Evolutionary conservation across 768 basidiomycete species (phyloP), one percentile per base, ranked within the genome.

Genomic region (Serendipita vermifera): DNA sequence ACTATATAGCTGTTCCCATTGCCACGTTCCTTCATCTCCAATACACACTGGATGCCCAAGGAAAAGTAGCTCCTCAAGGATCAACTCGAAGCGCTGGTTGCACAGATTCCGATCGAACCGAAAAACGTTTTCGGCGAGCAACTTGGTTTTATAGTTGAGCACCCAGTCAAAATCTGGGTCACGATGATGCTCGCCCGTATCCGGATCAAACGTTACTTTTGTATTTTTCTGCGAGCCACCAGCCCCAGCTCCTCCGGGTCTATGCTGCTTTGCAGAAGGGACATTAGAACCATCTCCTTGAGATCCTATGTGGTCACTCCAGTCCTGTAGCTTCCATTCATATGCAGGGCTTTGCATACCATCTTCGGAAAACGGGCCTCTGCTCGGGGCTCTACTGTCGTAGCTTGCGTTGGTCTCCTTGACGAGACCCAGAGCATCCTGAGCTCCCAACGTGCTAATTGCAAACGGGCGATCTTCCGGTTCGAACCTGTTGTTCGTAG

Each of bases 11-110:
- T 63, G 56, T 51, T 64, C 61, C 57, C 63, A 87, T 36, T 73
- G 72, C 90, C 92, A 92, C 13, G 65, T 72, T 1, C 84, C 87
- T 61, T 84, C 82, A 27, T 72, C 63, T 54, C 87, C 84, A 9
- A 78, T 79, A 64, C 85, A 87, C 2, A 97, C 91, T 1, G 94
- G 96, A 67, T 98, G 93, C 0, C 96, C 96, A 39, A 97, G 76
- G 67, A 97, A 98, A 3, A 82, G 87, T 24, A 98, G 75, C 62
- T 92, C 84, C 65, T 98, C 92, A 24, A 96, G 84, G 36, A 88
- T 70, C 29, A 99, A 77, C 66, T 94, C 91, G 65, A 96, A 97
- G 64, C 89, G 89, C 67, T 90, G 87, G 68, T 99, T 90, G 63
- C 91, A 96, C 67, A 92, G 80, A 13, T 81, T 75, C 29, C 73